Evolutionary conservation across 2,329 filamentous ascomycete species (phyloP).

Genomic region (Trichophyton verrucosum): DNA sequence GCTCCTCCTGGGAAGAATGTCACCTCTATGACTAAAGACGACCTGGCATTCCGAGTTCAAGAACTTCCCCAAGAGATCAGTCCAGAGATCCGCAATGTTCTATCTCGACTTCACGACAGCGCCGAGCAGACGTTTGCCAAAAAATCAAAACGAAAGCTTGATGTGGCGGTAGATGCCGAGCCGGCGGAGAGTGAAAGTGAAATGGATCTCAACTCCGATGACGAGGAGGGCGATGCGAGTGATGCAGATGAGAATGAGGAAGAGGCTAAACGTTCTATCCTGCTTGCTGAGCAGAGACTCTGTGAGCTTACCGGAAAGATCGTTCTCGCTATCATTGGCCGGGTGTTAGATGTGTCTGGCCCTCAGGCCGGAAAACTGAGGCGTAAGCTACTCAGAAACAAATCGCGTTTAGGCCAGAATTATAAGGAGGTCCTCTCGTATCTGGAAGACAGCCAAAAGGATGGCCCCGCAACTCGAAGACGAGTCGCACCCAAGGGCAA

Average conservation of each 20-base stretch:
- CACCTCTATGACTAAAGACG: slow-evolving; percentile 34
- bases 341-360: slow-evolving; percentile 56
- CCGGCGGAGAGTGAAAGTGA: slow-evolving; percentile 55
- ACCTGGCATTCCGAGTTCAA: slow-evolving; percentile 44
- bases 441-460: slow-evolving; percentile 54
- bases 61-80: slow-evolving; percentile 58
- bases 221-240: slow-evolving; percentile 13
- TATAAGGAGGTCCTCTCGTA: slow-evolving; percentile 74
- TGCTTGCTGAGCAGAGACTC: slow-evolving; percentile 71
- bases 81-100: slow-evolving; percentile 48
- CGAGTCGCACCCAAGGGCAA: slow-evolving; percentile 3
- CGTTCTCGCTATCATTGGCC: slow-evolving; percentile 64
- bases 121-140: slow-evolving; percentile 69
- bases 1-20: slow-evolving; percentile 26
- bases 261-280: slow-evolving; percentile 41
- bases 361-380: slow-evolving; percentile 51
- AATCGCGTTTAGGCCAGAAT: slow-evolving; percentile 65
- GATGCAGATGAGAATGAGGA: slow-evolving; percentile 32
- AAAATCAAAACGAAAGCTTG: slow-evolving; percentile 38
- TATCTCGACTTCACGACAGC: slow-evolving; percentile 65
- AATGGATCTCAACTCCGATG: slow-evolving; percentile 41
- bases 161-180: slow-evolving; percentile 38
- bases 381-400: slow-evolving; percentile 65
- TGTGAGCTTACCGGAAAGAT: slow-evolving; percentile 79
- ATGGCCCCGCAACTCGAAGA: slow-evolving; percentile 6